Conservation (phyloP, 768 basidiomycete species). For the Cystofilobasidium macerans region DNA sequence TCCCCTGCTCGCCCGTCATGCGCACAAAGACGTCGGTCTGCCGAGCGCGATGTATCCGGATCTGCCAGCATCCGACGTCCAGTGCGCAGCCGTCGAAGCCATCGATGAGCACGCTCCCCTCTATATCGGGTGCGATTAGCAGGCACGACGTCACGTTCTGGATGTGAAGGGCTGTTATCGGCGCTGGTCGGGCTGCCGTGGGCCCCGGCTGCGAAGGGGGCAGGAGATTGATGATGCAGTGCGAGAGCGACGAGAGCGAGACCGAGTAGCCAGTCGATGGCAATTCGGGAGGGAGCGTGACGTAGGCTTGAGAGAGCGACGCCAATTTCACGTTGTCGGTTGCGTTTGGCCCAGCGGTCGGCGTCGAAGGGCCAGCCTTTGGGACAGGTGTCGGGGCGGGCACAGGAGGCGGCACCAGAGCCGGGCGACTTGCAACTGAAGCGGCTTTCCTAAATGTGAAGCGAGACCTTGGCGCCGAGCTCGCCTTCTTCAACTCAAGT, state of each 20-base stretch:
- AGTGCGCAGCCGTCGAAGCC: neutral
- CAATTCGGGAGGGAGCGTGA: neutral
- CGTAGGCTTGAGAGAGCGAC: neutral
- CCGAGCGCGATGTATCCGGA: constrained; percentile 6
- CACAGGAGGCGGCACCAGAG: neutral
- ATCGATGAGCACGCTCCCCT: constrained; percentile 3
- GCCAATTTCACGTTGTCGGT: constrained; percentile 9
- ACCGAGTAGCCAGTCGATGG: constrained; percentile 1
- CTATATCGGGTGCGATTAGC: neutral
- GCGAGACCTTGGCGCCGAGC: neutral
- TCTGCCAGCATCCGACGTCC: constrained; percentile 14
- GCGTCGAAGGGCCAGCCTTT: neutral
- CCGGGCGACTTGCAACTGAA: neutral
- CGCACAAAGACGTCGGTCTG: neutral
- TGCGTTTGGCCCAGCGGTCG: neutral
- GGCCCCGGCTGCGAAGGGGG: neutral
- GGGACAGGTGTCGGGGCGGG: neutral
- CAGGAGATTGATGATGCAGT: constrained; percentile 13
- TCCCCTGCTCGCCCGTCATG: neutral
- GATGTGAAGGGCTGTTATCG: constrained; percentile 11
- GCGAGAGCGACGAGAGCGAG: constrained; percentile 7
- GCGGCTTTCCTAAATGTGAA: constrained; percentile 16
- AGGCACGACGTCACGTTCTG: constrained; percentile 5
- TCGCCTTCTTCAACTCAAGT: neutral
- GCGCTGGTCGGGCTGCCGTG: neutral